Base-by-base conservation (phyloP, 768 basidiomycete species). In the Trametes cinnabarina region DNA sequence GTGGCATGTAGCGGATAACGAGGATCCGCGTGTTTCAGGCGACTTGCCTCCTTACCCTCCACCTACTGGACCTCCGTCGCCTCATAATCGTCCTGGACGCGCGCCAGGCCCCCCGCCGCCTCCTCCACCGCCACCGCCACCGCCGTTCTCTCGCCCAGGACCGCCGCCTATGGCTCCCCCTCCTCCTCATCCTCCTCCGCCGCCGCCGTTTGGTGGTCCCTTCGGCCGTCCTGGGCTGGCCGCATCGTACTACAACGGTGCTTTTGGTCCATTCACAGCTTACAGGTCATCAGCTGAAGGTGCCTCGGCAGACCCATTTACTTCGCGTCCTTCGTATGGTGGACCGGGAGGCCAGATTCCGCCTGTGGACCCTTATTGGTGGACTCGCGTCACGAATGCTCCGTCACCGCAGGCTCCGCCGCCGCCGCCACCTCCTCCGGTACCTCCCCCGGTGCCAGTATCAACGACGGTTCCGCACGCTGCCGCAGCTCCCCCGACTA, bases 101-200 rank as follows among this genome's bases (percentile, higher is more conserved):
- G 47, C 43, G 26, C 39, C 42, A 25, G 48, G 55, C 3, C 66
- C 61, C 7, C 65, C 60, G 15, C 67, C 67, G 15, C 67, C 67
- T 19, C 65, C 58, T 30, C 55, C 47, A 15, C 51, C 58, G 20
- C 54, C 57, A 2, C 48, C 30, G 30, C 30, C 30, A 12, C 30
- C 30, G 5, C 30, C 30, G 30, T 12, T 12, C 12, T 12, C 61
- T 23, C 60, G 46, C 6, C 61, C 60, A 14, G 47, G 47, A 20
- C 57, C 49, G 10, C 46, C 47, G 19, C 47, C 55, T 19, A 37
- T 48, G 34, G 25, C 32, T 4, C 19, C 48, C 30, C 43, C 20
- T 20, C 62, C 49, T 19, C 61, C 55, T 12, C 61, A 61, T 0
- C 61, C 49, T 35, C 54, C 58, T n/a, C 56, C 55, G 3, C 47